Conservation (phyloP, 441 rosid genomes). For the Pelargonium citronellum region DNA sequence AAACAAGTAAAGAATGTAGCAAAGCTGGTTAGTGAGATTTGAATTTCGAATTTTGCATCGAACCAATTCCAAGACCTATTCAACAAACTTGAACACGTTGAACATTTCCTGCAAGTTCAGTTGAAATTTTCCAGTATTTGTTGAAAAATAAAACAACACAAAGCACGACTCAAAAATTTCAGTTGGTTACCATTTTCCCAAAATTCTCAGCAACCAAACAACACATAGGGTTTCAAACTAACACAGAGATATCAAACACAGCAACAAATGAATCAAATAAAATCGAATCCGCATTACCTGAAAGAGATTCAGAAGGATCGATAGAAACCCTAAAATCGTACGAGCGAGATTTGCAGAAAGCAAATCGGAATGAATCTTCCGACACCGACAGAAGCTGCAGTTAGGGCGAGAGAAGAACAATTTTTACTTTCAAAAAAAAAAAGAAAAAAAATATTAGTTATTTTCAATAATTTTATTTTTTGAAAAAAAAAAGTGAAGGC, state of each 20-base stretch:
- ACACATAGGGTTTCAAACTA: slow-evolving; percentile 46
- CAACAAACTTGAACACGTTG: not conserved
- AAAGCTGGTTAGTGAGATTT: not conserved
- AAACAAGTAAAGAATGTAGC: slow-evolving; percentile 15
- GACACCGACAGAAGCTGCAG: slow-evolving; percentile 4
- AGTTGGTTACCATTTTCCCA: slow-evolving; percentile 13
- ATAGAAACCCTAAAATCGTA: slow-evolving; percentile 4
- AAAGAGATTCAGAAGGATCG: not conserved
- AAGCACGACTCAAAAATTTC: slow-evolving; percentile 8
- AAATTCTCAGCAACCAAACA: slow-evolving; percentile 23
- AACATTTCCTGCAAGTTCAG: not conserved
- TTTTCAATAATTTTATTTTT: not conserved
- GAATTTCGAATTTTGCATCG: slow-evolving; percentile 16
- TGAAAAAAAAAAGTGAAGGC: not conserved
- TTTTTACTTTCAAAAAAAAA: slow-evolving; percentile 2
- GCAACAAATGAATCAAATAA: slow-evolving; percentile 20
- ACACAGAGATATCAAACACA: slow-evolving; percentile 14
- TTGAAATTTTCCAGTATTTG: not conserved
- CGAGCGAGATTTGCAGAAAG: not conserved
- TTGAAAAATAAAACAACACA: slow-evolving; percentile 10
- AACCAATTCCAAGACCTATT: not conserved
- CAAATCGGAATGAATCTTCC: slow-evolving; percentile 8
- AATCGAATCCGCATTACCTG: slow-evolving; percentile 10
- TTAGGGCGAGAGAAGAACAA: not conserved
- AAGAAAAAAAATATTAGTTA: not conserved